phyloP scores from a whole-genome alignment of 768 basidiomycete genomes.

The Pulveroboletus sp. region DNA sequence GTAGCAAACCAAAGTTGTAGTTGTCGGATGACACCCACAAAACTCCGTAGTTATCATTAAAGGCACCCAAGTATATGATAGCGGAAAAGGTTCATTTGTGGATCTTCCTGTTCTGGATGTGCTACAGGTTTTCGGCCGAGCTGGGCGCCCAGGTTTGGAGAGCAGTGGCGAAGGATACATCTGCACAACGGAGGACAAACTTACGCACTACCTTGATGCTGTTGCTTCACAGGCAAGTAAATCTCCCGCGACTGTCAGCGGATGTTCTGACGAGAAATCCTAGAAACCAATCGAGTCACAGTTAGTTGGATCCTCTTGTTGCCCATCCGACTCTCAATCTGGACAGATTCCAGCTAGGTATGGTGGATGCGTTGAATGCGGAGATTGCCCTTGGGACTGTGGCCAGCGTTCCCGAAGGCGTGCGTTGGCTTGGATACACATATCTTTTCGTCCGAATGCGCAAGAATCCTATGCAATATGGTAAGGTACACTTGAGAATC shows the following conservation, averaged over 20 bases:
- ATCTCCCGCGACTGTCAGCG: neutral
- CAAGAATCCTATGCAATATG: slow-evolving; percentile 85
- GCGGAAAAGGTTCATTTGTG: slow-evolving; percentile 82
- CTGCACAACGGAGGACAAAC: slow-evolving; percentile 91
- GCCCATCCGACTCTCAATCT: neutral
- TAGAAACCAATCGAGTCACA: slow-evolving; percentile 96
- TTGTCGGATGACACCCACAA: slow-evolving; percentile 7
- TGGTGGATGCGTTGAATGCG: slow-evolving; percentile 91
- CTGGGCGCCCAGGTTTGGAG: slow-evolving; percentile 85
- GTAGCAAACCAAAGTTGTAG: slow-evolving; percentile 16
- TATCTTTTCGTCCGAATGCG: slow-evolving; percentile 95
- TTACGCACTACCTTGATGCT: slow-evolving; percentile 85
- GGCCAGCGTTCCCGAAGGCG: slow-evolving; percentile 77
- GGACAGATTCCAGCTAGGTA: slow-evolving; percentile 71
- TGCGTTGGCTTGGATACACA: slow-evolving; percentile 95
- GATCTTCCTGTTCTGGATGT: slow-evolving; percentile 95
- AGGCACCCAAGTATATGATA: slow-evolving; percentile 96
- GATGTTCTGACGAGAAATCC: neutral
- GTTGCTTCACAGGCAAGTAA: slow-evolving; percentile 76
- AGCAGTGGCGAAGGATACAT: slow-evolving; percentile 96
- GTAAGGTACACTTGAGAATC: slow-evolving; percentile 36
- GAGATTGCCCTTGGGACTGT: slow-evolving; percentile 96
- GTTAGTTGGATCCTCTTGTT: slow-evolving; percentile 40
- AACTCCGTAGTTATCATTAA: slow-evolving; percentile 78
- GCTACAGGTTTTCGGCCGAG: slow-evolving; percentile 95